These are phyloP conservation scores for Colletotrichum ledebouriae DNA, from an alignment of 2,329 filamentous ascomycete genomes.

Conservation along the genomic window DNA sequence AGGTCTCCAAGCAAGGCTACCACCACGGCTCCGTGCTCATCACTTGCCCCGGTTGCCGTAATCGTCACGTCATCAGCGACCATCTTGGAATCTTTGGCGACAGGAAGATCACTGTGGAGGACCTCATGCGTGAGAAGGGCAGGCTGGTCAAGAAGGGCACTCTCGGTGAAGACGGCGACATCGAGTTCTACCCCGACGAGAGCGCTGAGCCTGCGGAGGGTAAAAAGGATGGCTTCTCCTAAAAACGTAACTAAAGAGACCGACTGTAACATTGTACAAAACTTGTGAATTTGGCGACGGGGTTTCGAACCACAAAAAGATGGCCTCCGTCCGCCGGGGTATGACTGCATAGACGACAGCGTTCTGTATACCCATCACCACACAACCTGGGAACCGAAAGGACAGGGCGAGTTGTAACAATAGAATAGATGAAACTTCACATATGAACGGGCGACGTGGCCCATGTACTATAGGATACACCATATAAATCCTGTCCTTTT, in stretches of 20 bases:
- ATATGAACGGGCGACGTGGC: slow-evolving; percentile 38
- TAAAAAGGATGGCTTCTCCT: slow-evolving; percentile 26
- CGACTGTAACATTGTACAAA: slow-evolving; percentile 2
- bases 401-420: slow-evolving; percentile 20
- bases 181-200: slow-evolving; percentile 92
- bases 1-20: slow-evolving; percentile 93
- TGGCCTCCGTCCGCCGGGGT: slow-evolving; percentile 7
- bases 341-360: slow-evolving; percentile 37
- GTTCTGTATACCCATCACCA: slow-evolving; percentile 36
- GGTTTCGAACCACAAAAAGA: background rate
- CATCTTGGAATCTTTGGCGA: slow-evolving; percentile 86
- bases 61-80: slow-evolving; percentile 92
- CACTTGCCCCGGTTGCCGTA: slow-evolving; percentile 86
- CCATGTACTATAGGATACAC: slow-evolving; percentile 38
- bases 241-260: background rate
- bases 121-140: slow-evolving; percentile 82
- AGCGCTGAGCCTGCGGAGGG: slow-evolving; percentile 40
- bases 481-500: slow-evolving; percentile 28
- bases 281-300: slow-evolving; percentile 5
- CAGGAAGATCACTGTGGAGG: slow-evolving; percentile 77
- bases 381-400: slow-evolving; percentile 12
- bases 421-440: slow-evolving; percentile 26
- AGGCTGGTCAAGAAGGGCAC: slow-evolving; percentile 79
- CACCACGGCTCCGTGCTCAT: slow-evolving; percentile 91
- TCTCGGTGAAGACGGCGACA: slow-evolving; percentile 81